These are phyloP conservation scores for Saccharomycopsis guyanensis DNA, from an alignment of 805 yeast genomes.

Conservation along the genomic window DNA sequence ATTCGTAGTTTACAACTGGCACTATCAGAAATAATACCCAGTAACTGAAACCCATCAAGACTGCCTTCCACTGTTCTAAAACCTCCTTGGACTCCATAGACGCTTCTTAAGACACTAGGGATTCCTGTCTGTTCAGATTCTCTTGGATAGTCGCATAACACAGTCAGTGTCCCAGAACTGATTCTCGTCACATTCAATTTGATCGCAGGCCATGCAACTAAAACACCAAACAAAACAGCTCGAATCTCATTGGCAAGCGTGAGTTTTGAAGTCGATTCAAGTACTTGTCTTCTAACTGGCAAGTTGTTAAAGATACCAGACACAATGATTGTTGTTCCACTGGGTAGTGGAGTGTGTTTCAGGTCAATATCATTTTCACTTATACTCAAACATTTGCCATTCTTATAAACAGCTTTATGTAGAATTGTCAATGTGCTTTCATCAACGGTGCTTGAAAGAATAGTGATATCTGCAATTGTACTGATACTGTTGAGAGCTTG, in stretches of 20 bases:
- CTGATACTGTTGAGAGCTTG: slow-evolving; percentile 55
- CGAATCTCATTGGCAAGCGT: slow-evolving; percentile 28
- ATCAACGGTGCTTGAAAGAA: slow-evolving; percentile 30
- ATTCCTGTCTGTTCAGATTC: background rate
- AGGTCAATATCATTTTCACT: background rate
- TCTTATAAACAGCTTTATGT: background rate
- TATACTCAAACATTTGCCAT: background rate
- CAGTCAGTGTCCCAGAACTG: background rate
- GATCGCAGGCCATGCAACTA: slow-evolving; percentile 25
- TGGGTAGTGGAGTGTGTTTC: no score
- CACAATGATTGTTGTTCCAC: slow-evolving; percentile 29
- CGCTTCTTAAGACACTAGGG: background rate
- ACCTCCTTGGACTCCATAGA: background rate
- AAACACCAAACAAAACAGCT: slow-evolving; percentile 26
- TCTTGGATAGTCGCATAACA: background rate
- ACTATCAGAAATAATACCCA: background rate
- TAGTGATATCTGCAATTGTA: slow-evolving; percentile 36
- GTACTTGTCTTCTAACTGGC: slow-evolving; percentile 36
- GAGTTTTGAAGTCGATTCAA: slow-evolving; percentile 23
- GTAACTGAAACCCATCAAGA: background rate
- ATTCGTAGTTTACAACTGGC: background rate
- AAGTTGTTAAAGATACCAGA: slow-evolving; percentile 35
- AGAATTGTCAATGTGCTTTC: no score
- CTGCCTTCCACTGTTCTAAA: background rate
- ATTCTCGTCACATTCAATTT: slow-evolving; percentile 19